These are phyloP conservation scores for Sarocladium strictum DNA, from an alignment of 2,329 filamentous ascomycete genomes.

Conservation along the genomic window DNA sequence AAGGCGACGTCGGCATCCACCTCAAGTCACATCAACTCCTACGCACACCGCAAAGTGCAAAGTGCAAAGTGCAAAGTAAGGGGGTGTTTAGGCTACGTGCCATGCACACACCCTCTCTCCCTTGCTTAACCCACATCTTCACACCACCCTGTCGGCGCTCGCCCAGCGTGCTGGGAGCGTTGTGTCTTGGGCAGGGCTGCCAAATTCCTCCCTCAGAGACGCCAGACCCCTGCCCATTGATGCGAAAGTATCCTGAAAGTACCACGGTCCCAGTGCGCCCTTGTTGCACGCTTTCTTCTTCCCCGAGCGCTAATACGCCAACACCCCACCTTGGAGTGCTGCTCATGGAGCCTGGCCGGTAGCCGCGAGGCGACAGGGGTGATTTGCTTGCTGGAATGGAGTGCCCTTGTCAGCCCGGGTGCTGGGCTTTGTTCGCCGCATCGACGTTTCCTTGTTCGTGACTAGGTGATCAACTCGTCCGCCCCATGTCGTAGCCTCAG, in stretches of 20 bases:
- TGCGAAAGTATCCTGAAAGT: conserved; percentile 3
- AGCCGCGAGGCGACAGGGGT: conserved; percentile 6
- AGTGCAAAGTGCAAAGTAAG: background rate
- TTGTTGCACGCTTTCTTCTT: conserved; percentile 7
- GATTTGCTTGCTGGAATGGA: background rate
- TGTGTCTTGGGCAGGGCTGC: background rate
- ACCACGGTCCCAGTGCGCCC: background rate
- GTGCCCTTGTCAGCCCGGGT: conserved; percentile 7
- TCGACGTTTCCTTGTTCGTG: conserved; percentile 1
- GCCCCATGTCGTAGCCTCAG: conserved; percentile 10
- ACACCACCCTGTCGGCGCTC: conserved; percentile 8
- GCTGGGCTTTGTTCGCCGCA: conserved; percentile 4
- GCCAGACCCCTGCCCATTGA: background rate
- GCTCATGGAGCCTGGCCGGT: conserved; percentile 3
- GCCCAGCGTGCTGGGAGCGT: conserved; percentile 8
- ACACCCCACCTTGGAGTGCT: conserved; percentile 1
- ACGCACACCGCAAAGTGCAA: conserved; percentile 1
- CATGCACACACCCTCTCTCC: background rate
- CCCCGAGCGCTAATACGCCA: conserved; percentile 9
- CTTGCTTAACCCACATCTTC: conserved; percentile 7
- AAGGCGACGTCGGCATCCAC: background rate
- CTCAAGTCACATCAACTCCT: background rate
- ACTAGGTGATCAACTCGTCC: conserved; percentile 8
- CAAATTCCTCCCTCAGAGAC: background rate
- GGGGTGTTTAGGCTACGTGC: background rate